Evolutionary conservation across 2,329 filamentous ascomycete genomes (phyloP), one percentile per base, ranked within the genome.

Genomic region (Chaetomium sp.): DNA sequence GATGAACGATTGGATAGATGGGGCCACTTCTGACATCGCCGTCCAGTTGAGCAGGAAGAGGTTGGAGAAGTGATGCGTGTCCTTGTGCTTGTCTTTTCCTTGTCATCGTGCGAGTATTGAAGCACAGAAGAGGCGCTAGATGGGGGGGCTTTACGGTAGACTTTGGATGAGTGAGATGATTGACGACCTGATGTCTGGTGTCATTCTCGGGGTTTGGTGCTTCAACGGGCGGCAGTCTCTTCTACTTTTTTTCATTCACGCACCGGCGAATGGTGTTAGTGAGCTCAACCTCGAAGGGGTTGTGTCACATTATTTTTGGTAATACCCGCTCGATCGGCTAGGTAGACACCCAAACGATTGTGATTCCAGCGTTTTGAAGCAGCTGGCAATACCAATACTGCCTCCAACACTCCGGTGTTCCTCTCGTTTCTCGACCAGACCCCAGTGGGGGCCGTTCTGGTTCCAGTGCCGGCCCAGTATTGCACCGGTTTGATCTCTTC

Each of bases 1-100:
- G 21, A 76, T 83, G 74, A 83, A 84, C 73, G 82, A 84, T 64
- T 84, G 82, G 66, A 76, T 83, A 54, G 81, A 83, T 68, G 81
- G 81, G 0, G 81, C 75, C 25, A 83, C 80, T 23, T 78, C 78
- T 3, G 80, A 83, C 74, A 76, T 81, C 6, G 78, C 77, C 7
- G 73, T 82, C 63, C 72, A 75, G 65, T 69, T 81, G 68, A 79
- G 76, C 67, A 70, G 69, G 59, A 72, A 78, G 66, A 73, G 80
- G 65, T 60, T 81, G 68, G 68, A 60, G 23, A 64, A 60, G 56
- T 71, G 54, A 67, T 47, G 47, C 1, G 12, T 42, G 19, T 42
- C 38, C 2, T 42, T 42, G 65, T 47, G 47, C 1, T 7, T 42
- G 19, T 42, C 38, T 7, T 42, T 42, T n/a, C 16, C 4, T 16